phyloP scores from a whole-genome alignment of 176 grass and related monocot species.

The Oryza longistaminata region DNA sequence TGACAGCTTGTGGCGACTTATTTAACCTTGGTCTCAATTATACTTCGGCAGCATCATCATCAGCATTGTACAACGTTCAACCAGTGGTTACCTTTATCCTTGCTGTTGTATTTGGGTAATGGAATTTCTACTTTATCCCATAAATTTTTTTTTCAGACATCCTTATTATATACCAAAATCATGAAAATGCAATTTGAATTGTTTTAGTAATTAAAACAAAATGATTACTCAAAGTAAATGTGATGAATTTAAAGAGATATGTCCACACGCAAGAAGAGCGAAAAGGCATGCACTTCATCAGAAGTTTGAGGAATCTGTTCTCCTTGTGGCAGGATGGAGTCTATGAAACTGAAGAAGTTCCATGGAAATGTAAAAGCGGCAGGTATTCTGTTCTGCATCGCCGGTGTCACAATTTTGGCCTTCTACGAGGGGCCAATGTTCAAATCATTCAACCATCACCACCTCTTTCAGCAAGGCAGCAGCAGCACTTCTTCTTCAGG shows the following conservation, averaged over 20 bases:
- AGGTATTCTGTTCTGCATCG: conserved; percentile 54
- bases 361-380: conserved; percentile 62
- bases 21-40: conserved; percentile 65
- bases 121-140: not conserved
- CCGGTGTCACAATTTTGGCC: conserved; percentile 56
- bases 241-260: not conserved
- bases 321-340: conserved; percentile 56
- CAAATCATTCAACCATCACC: conserved; percentile 57
- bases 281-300: not conserved
- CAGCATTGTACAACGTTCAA: conserved; percentile 62
- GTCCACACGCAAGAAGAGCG: not conserved
- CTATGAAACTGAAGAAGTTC: conserved; percentile 55
- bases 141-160: not conserved
- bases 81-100: conserved; percentile 69
- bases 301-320: not conserved
- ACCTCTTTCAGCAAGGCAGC: conserved; percentile 20
- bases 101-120: conserved; percentile 66
- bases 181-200: not conserved
- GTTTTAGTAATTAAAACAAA: not conserved
- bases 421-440: conserved; percentile 69
- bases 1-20: conserved; percentile 38
- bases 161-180: not conserved
- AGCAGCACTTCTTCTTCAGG: not conserved
- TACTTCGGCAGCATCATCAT: conserved; percentile 51
- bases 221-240: not conserved